phyloP scores from a whole-genome alignment of 1,139 yeast genomes.

The Geotrichum bryndzae region DNA sequence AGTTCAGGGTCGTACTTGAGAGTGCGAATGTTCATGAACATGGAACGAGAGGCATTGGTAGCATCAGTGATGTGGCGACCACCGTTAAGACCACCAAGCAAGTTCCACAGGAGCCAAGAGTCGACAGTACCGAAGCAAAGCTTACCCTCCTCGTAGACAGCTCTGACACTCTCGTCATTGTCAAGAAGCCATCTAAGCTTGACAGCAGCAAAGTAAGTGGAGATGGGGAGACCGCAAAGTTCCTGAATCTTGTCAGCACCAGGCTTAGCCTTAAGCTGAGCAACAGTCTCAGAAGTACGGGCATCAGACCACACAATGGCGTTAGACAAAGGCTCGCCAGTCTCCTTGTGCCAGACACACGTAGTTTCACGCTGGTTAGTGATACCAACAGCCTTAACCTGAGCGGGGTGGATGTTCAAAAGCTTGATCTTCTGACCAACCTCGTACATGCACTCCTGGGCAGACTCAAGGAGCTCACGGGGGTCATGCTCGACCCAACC shows the following conservation, averaged over 20 bases:
- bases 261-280: slow-evolving; percentile 52
- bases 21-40: slow-evolving; percentile 78
- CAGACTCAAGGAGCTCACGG: slow-evolving; percentile 72
- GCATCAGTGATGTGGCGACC: slow-evolving; percentile 71
- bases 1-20: slow-evolving; percentile 71
- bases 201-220: slow-evolving; percentile 88
- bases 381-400: slow-evolving; percentile 55
- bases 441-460: slow-evolving; percentile 38
- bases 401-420: slow-evolving; percentile 29
- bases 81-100: slow-evolving; percentile 54
- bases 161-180: slow-evolving; percentile 62
- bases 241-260: slow-evolving; percentile 58
- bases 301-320: slow-evolving; percentile 98
- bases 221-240: slow-evolving; percentile 78
- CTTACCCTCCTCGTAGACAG: slow-evolving; percentile 67
- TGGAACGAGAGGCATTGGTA: slow-evolving; percentile 87
- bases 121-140: slow-evolving; percentile 93
- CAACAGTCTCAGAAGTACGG: slow-evolving; percentile 70
- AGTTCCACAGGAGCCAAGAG: slow-evolving; percentile 85
- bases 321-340: slow-evolving; percentile 77
- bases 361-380: slow-evolving; percentile 97
- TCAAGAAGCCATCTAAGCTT: slow-evolving; percentile 87
- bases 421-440: slow-evolving; percentile 33
- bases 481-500: slow-evolving; percentile 95
- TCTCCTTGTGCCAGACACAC: slow-evolving; percentile 76